Base-by-base conservation (phyloP, 768 basidiomycete species). In the Suillus bovinus region DNA sequence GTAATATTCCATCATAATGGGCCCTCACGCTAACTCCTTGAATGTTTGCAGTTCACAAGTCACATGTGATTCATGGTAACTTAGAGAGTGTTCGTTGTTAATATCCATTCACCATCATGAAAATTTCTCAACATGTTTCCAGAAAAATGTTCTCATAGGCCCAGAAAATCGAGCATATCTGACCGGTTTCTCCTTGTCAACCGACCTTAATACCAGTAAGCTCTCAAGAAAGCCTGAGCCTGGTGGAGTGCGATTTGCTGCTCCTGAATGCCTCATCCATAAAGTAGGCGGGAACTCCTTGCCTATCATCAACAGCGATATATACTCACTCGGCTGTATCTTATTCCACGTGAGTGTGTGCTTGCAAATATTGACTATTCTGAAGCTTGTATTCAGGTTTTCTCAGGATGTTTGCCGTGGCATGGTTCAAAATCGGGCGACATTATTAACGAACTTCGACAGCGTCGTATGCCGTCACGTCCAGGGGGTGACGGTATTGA, bases 351-450 rank as follows among this genome's bases (percentile, higher is more conserved):
- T 55, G 36, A 38, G 54, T 38, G 17, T 55, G 16, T 20, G 2
- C 36, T 17, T 55, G 24, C 16, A 22, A 7, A 27, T 27, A 3
- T 2, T 55, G 16, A 22, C 17, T 38, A 6, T 6, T 55, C 17
- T 55, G 17, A 55, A 55, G 36, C 36, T 55, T 20, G 16, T 16
- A 9, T 20, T 13, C 54, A 55, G 54, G 16, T 38, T 22, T 55
- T 55, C 36, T 55, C 54, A 5, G 54, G 54, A 11, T 55, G 54
- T 38, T 38, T 55, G 24, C 54, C 54, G 11, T 55, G 54, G 54
- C 54, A 55, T 55, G 36, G 38, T 38, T 27, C 17, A 38, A 38
- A 17, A 24, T 55, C 54, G 9, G 1, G 24, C 2, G 54, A 55
- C 36, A 55, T 55, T 6, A 38, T 38, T 10, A 38, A 27, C 14